Evolutionary conservation across 2,329 filamentous ascomycete genomes (phyloP).

Genomic region (Tolypocladium paradoxum): DNA sequence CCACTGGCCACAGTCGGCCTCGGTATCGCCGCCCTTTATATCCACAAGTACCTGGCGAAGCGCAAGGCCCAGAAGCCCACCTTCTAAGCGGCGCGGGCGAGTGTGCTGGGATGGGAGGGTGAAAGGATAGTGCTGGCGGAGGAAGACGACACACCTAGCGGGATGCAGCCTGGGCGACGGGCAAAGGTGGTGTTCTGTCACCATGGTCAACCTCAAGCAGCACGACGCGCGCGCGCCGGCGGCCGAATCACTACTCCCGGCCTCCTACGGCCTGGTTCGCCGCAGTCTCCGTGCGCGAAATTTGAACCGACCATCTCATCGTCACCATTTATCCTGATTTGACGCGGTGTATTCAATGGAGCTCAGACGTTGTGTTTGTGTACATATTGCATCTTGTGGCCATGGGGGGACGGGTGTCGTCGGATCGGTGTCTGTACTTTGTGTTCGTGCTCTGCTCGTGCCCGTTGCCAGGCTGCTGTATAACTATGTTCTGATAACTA

Average conservation of each 20-base stretch:
- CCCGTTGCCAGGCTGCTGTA: conserved; percentile 12
- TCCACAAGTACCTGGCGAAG: conserved; percentile 20
- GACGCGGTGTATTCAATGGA: conserved; percentile 1
- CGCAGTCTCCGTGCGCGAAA: not conserved
- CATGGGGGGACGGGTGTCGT: not conserved
- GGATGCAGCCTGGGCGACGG: not conserved
- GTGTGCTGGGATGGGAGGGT: not conserved
- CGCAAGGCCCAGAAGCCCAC: conserved; percentile 22
- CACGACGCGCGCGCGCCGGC: not conserved
- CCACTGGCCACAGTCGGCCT: conserved; percentile 16
- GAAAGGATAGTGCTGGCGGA: not conserved
- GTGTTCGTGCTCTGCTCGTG: not conserved
- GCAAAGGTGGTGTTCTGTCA: not conserved
- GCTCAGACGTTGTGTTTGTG: conserved; percentile 1
- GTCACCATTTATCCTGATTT: not conserved
- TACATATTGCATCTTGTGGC: conserved; percentile 3
- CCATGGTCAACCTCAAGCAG: not conserved
- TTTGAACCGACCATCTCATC: not conserved
- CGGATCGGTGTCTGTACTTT: conserved; percentile 5
- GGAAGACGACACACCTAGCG: not conserved
- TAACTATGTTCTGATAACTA: conserved; percentile 11
- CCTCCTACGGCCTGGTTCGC: not conserved
- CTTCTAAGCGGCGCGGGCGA: conserved; percentile 8
- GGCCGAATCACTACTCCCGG: not conserved
- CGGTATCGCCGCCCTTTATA: conserved; percentile 17